Evolutionary conservation across 805 yeast genomes (phyloP), one percentile per base, ranked within the genome.

Genomic region (Jamesozyma gamospora): DNA sequence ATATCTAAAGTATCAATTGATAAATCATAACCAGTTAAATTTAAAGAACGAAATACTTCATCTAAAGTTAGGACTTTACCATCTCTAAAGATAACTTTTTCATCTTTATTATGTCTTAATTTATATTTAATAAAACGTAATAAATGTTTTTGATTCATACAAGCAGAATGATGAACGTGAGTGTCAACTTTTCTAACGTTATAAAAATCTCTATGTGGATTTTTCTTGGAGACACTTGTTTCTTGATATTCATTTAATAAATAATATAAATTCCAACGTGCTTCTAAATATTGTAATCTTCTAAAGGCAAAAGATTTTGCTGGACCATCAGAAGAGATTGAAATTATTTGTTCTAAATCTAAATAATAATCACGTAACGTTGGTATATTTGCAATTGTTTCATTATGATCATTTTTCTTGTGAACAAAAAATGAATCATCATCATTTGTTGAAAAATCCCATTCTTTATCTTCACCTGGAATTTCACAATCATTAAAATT

Each of bases 151-250:
- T 92, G 98, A 56, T 94, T 94, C 97, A 94, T 94, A 62, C 96
- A 88, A 10, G 99, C 99, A 9, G 96, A 84, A 60, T 94, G 98
- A 60, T 92, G 99, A 52, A 92, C 95, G 70, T 92, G 99, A 15
- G 97, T 92, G 39, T 67, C 71, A 28, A 67, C 62, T 45, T 67
- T 67, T 46, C 71, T 53, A 13, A 62, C 67, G 40, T 67, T 67
- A 41, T 67, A 67, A 35, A 67, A 66, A 51, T 67, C 99, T 61
- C 99, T 78, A 60, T 92, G 99, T 4, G 97, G 97, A 49, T 88
- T 88, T 44, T 78, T 75, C 63, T 92, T 92, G 9, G 94, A 80
- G 47, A 84, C 92, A 14, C 88, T 78, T 15, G 81, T 82, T 60
- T 92, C 99, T 55, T 86, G 92, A 58, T 84, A 88, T 56, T 90